Evolutionary conservation across 495 filamentous ascomycete species (phyloP), one percentile per base, ranked within the genome.

Genomic region (Penicillium diatomitis): DNA sequence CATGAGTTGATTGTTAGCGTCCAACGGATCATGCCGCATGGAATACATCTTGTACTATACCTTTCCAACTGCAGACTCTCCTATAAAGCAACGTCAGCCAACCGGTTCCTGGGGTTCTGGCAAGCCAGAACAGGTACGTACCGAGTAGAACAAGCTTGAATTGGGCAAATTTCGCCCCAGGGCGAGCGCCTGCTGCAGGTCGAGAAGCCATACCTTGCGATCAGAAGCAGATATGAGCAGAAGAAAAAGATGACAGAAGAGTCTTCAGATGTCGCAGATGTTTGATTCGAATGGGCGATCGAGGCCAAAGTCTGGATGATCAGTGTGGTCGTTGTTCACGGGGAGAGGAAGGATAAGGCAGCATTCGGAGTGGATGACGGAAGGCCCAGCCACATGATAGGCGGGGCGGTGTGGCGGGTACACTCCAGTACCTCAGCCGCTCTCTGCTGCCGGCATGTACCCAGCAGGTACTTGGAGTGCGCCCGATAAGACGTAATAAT

Each of bases 41-140:
- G 12, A 10, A 41, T 46, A 50, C 58, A 39, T 38, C 9, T 38
- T 50, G 56, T 56, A 51, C 49, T 73, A 44, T 71, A 92, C 88
- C 86, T 95, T 96, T 84, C 92, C 92, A 27, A 98, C 92, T 38
- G 92, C 92, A 53, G 92, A 97, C 75, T 98, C 92, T 62, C 92
- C 91, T 97, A 66, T 36, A 59, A 43, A 48, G 38, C 7, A 36
- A 46, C 49, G 12, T 28, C 9, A 38, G n/a, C 5, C 5, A 43
- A 7, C 32, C 42, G 32, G 31, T 6, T 10, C 6, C 20, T 20
- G 11, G 33, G 8, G 20, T 2, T 34, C 28, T 3, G n/a, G 12
- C 12, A 3, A 36, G 20, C n/a, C n/a, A n/a, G n/a, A n/a, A 28
- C 30, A 36, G 40, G 41, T 51, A 62, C 79, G 51, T 78, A 96